These are phyloP conservation scores for Botrytis elliptica DNA, from an alignment of 2,329 filamentous ascomycete genomes.

Conservation along the genomic window DNA sequence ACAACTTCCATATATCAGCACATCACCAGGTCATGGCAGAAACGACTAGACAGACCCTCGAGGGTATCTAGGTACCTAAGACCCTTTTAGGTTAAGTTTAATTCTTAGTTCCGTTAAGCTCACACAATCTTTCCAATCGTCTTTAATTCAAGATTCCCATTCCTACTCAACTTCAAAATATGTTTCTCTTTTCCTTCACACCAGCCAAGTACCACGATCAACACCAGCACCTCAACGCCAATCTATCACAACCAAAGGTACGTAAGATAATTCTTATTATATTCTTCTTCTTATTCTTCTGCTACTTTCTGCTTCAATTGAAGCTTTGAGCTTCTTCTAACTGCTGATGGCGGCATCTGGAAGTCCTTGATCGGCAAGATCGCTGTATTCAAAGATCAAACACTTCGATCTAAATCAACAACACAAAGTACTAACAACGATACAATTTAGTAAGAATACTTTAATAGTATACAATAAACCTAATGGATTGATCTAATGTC, in stretches of 20 bases:
- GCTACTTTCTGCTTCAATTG: not conserved
- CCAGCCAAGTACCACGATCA: not conserved
- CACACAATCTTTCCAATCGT: not conserved
- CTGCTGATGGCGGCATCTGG: not conserved
- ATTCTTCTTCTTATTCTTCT: not conserved
- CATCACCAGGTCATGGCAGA: not conserved
- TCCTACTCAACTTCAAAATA: not conserved
- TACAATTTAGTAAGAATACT: not conserved
- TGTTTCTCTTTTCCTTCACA: not conserved
- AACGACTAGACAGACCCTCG: conserved; percentile 8
- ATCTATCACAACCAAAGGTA: not conserved
- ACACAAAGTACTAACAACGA: not conserved
- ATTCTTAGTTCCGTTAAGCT: not conserved
- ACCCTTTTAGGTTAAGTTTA: not conserved
- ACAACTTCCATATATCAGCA: not conserved
- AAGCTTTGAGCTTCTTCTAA: not conserved
- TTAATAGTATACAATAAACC: accelerated
- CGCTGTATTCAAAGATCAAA: not conserved
- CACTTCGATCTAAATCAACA: not conserved
- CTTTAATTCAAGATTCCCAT: not conserved
- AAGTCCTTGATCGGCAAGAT: not conserved
- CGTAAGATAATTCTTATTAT: not conserved
- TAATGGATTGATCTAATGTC: not conserved
- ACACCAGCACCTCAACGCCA: not conserved
- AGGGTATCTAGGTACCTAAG: not conserved